Base-by-base conservation (phyloP, 257 asterid species). In the Ilex asprella region DNA sequence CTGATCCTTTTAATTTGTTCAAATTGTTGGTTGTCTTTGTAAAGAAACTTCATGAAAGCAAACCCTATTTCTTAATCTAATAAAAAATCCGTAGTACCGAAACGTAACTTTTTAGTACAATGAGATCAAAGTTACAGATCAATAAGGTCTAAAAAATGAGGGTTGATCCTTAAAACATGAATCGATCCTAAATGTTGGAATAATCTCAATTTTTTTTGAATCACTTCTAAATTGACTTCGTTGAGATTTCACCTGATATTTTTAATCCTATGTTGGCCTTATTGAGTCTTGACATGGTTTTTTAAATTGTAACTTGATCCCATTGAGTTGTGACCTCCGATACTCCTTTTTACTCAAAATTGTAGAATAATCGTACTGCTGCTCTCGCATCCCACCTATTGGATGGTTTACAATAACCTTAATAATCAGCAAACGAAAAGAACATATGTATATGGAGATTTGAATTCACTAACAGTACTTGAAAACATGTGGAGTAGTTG, bases 401-500 rank as follows among this genome's bases (percentile, higher is more conserved):
- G 12, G n/a, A n/a, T n/a, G n/a, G n/a, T n/a, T n/a, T n/a, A n/a
- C n/a, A n/a, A n/a, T n/a, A n/a, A n/a, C n/a, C n/a, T n/a, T 21
- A 21, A 21, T 21, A 21, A 21, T 21, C 27, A 21, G 27, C 1
- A 21, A 21, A 21, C 27, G 27, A 21, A 21, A 21, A 21, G 27
- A 21, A 21, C 27, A 21, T 21, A 21, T 21, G 27, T 21, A 21
- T 21, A 21, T 21, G 27, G 27, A 21, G 27, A 21, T 21, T 44
- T 12, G 9, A 44, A 44, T 44, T 7, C 9, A 7, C 9, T 12
- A 44, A 7, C 50, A 44, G 11, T 44, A 8, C 13, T 44, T 44
- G 9, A 44, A 44, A 8, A 12, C 50, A 44, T 51, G 13, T 35
- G 13, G 8, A 44, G 30, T 59, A 87, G 96, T 62, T 85, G 73